These are phyloP conservation scores for Pythium sukuiense DNA, from an alignment of 352 stramenopile genomes.

Conservation along the genomic window DNA sequence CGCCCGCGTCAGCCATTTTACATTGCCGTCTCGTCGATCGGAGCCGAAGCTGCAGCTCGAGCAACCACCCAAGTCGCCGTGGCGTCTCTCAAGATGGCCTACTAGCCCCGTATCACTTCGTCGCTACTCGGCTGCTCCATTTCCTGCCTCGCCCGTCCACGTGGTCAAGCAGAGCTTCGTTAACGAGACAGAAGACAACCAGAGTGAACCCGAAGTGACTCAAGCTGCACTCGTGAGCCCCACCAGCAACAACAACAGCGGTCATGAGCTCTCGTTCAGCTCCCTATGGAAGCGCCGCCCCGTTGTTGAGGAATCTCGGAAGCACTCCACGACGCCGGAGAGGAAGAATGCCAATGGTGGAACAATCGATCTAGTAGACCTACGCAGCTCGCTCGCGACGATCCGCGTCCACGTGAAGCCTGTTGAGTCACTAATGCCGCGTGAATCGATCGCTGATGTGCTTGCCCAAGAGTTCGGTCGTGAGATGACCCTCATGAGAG, in stretches of 20 bases:
- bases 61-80: conserved; percentile 11
- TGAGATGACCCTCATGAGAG: conserved; percentile 20
- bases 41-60: conserved; percentile 29
- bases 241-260: conserved; percentile 7
- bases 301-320: neutral
- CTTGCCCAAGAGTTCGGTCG: conserved; percentile 20
- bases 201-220: conserved; percentile 12
- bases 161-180: conserved; percentile 23
- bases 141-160: conserved; percentile 16
- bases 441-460: conserved; percentile 10
- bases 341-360: conserved; percentile 5
- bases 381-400: conserved; percentile 23
- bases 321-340: neutral
- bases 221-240: neutral
- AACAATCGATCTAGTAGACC: conserved; percentile 22
- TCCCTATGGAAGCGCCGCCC: conserved; percentile 22
- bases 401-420: conserved; percentile 26
- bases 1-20: conserved; percentile 12
- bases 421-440: conserved; percentile 16
- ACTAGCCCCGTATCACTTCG: conserved; percentile 24
- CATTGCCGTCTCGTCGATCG: conserved; percentile 22
- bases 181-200: conserved; percentile 20
- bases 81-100: conserved; percentile 24
- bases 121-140: conserved; percentile 18
- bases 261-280: conserved; percentile 18